Base-by-base conservation (phyloP, 352 stramenopile genomes). In the Globisporangium splendens region DNA sequence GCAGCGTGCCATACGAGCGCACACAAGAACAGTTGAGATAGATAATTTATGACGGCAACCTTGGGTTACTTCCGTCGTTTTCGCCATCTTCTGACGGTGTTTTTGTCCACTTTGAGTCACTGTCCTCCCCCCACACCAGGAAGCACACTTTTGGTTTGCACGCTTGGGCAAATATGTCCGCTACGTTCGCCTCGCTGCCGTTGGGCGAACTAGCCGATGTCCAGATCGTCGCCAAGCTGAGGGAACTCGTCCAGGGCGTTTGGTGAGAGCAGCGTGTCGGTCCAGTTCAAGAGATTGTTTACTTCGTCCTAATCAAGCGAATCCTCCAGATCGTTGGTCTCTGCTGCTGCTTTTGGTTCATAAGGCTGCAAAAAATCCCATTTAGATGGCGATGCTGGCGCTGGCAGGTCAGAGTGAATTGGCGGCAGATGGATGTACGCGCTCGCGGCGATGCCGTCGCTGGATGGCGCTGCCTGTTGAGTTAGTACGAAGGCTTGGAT, bases 241-340 rank as follows among this genome's bases (percentile, higher is more conserved):
- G 51, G 64, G n/a, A 86, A 71, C 0, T 52, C 63, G 11, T 85
- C 76, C 46, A 87, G 66, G 2, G 70, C 63, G 51, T 68, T 63
- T 13, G 75, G 73, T 8, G 75, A 79, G 3, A 82, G 59, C 11
- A 91, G 58, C 6, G 68, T 88, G 60, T 93, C 81, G 7, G 85
- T 95, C 83, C 83, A 92, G 53, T 88, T 77, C 7, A 95, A 70
- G 20, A 95, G 68, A 21, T 84, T 73, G 52, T 92, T 92, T 14
- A 92, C 67, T 54, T 81, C 81, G 17, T 90, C 79, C 71, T 92
- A 79, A 42, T 91, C 77, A 11, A 94, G 54, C 13, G 80, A 91
- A 28, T 86, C 79, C 3, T 94, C 83, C 8, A 85, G 48, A 24
- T 86, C 51, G 28, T 24, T 18, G 18, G 47, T 46, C 31, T 44